Evolutionary conservation across 2,329 filamentous ascomycete genomes (phyloP), one percentile per base, ranked within the genome.

Genomic region (Talaromyces sp.): DNA sequence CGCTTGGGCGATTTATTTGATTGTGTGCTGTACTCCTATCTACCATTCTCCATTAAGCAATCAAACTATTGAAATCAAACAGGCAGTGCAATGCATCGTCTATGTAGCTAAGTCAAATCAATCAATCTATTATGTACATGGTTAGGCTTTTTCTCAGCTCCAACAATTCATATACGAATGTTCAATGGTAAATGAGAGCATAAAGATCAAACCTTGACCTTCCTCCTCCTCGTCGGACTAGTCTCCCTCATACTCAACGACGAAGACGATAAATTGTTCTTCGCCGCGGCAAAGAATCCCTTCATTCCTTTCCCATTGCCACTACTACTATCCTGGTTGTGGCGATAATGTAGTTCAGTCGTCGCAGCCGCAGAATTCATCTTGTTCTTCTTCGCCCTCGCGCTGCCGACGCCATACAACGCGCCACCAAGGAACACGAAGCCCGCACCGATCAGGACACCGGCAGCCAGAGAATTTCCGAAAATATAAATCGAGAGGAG

Each of bases 401-500:
- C 73, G 6, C 78, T 76, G 70, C 96, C 93, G 72, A 93, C 85
- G 2, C 92, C 93, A 80, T 99, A 99, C 68, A 98, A 76, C 0
- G 89, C 94, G n/a, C 93, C 95, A 0, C 92, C 92, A 14, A 90
- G 86, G 79, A 98, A 99, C 8, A 99, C 95, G 67, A 98, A 83
- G 5, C 87, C 82, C 0, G 94, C 93, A 3, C 95, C 95, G 4
- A 92, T 66, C 62, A 96, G 78, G 67, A 96, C 97, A 45, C 92
- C 89, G 0, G 83, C 79, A 13, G 90, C 87, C 69, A 99, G 82
- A 45, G 85, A 80, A 75, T 99, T 97, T 5, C 94, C 95, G 79
- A 99, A 99, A 1, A 99, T 78, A 86, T 93, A 94, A 66, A 98
- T 96, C 71, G 93, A 97, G 66, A 98, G 77, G 67, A 98, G 81